Base-by-base conservation (phyloP, 805 yeast species). In the Wickerhamiella brachini region DNA sequence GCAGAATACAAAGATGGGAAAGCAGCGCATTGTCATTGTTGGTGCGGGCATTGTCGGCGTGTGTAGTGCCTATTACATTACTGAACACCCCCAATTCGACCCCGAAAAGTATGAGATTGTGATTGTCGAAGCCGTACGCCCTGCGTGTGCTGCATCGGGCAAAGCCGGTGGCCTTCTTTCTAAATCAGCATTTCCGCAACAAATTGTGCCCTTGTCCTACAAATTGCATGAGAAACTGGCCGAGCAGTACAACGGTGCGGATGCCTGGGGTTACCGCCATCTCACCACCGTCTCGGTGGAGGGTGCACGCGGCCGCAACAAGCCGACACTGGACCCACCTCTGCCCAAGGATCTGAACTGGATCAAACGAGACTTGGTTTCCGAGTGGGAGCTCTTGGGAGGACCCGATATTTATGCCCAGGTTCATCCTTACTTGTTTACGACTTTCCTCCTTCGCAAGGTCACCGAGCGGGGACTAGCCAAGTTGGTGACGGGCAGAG, bases 71-170 rank as follows among this genome's bases (percentile, higher is more conserved):
- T 93, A 85, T 67, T 90, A 81, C 61, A 66, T 93, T 41, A 84
- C 93, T 1, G 76, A 76, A 52, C 97, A 90, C 65, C 90, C 95
- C 2, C 74, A 76, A 51, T 90, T 80, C 65, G 82, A 83, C 59
- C 78, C 85, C 0, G 70, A 72, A 31, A 81, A 78, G 52, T 80
- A 85, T 62, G 88, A 85, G 60, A 85, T 90, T 56, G 85, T 95
- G 6, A 76, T 90, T 18, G 64, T 93, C 13, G 98, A 90, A 66
- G 80, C 90, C 49, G 86, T 85, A 55, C 73, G 95, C 60, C 95
- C 94, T 5, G 98, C 97, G 0, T 95, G 96, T 49, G 97, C 96
- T 47, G 97, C 98, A 18, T 78, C 87, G 43, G 98, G 98, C 51
- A 93, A 90, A 61, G 97, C 98, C 6, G 98, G 97, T 45, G 98